Evolutionary conservation across 306 rosid species (phyloP), one percentile per base, ranked within the genome.

Genomic region (Prunus campanulata): DNA sequence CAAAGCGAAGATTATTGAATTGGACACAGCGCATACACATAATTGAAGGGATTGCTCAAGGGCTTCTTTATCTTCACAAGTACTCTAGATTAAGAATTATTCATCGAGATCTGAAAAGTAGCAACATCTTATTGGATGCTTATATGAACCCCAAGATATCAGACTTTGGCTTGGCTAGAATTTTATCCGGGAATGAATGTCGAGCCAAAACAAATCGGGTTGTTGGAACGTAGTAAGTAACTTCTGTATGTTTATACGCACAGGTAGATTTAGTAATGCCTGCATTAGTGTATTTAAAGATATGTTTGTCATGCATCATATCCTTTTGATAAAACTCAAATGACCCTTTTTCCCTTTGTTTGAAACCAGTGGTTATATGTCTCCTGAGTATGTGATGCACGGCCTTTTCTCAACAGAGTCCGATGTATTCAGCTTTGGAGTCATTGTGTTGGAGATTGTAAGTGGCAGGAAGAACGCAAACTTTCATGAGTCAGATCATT

Each of bases 61-160:
- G 78, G 10, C 78, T 79, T 55, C 82, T 79, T 8, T 79, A 79
- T 66, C 82, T 72, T 72, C 82, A 79, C 52, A 72, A 72, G 52
- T 72, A 72, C 78, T 79, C 82, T 9, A 55, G 74, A 72, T 22
- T 79, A 64, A 79, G 78, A 57, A 79, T 76, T 18, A 66, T 76
- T 66, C 79, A 76, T 42, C 64, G 73, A 3, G 79, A 66, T 46
- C 13, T 75, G 44, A 76, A 76, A 66, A 76, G 62, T 6, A 76
- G 73, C 73, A 66, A 76, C 56, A 76, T 65, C 52, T 54, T 76
- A 42, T 9, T 76, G 72, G 73, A 76, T 66, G 54, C 62, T 13
- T 16, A 51, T 12, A 76, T 79, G 82, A 79, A 72, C 68, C 82
- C 82, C 14, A 79, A 66, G 54, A 66, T 79, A 65, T 72, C 74